Evolutionary conservation across 305 asterid species (phyloP), one percentile per base, ranked within the genome.

Genomic region (Fraxinus baroniana): DNA sequence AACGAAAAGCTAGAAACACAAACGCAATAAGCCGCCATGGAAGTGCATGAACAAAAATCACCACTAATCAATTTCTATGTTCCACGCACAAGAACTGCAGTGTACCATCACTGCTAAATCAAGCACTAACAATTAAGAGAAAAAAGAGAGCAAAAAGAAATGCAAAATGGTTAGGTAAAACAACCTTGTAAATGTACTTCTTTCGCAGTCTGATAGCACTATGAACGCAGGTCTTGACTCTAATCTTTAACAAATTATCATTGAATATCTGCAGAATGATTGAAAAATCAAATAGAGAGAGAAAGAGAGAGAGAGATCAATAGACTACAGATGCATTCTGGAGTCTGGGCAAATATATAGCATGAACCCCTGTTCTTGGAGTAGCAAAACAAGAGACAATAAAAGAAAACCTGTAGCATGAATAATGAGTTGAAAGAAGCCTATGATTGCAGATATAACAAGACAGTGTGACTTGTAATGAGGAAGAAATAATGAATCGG

Each of bases 191-290:
- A 77, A 90, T 88, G 89, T 95, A 95, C 93, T 95, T 95, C 92
- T 91, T 95, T 80, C 98, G 97, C 87, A 95, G 89, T 90, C 93
- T 95, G 92, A 95, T 94, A 85, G 99, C 98, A 75, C 92, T 90
- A 49, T 87, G 95, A 80, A 95, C 87, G 82, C 99, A 95, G 88
- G 95, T 94, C 90, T 89, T 95, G 84, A 94, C 97, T 86, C 95
- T 91, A 90, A 95, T 89, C 90, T 94, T 91, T 82, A 95, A 87
- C 85, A 93, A 66, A 81, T 91, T 94, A 87, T 94, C 98, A 79
- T 94, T 94, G 87, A 93, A 94, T 85, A 94, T 92, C 98, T 95
- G 97, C 87, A 81, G 85, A 84, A 84, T 82, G 41, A 73, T 77
- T 41, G 20, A 52, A 28, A 68, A 84, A 74, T 75, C 24, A 84